Conservation (phyloP, 2,329 filamentous ascomycete species). For the Aspergillus pseudoglaucus region DNA sequence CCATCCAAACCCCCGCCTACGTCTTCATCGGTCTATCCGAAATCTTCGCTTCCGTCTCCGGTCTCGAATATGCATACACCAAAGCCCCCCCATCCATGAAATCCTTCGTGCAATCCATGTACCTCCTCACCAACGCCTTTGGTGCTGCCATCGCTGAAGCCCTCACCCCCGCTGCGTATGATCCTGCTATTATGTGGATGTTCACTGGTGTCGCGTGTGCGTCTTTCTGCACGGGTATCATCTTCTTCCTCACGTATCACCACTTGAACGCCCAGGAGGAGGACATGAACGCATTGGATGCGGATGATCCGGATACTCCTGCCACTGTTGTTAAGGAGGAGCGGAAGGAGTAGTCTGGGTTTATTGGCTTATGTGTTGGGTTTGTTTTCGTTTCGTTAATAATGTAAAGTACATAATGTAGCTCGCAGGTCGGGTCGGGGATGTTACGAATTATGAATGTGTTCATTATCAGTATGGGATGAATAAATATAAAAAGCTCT, state of each 20-base stretch:
- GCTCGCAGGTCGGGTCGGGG: too few species aligned
- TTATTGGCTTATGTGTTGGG: not conserved
- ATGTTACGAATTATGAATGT: too few species aligned
- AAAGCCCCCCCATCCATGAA: constrained; percentile 66
- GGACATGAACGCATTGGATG: constrained; percentile 45
- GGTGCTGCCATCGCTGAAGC: constrained; percentile 56
- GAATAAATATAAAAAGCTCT: too few species aligned
- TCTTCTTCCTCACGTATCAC: constrained; percentile 50
- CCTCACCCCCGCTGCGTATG: constrained; percentile 53
- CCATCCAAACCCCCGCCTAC: constrained; percentile 41
- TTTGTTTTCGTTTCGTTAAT: too few species aligned
- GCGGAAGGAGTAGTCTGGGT: not conserved
- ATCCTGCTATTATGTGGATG: constrained; percentile 63
- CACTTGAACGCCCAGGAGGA: constrained; percentile 46
- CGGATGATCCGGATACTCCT: constrained; percentile 21
- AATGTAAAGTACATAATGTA: too few species aligned
- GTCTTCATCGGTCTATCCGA: constrained; percentile 47
- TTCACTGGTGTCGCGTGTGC: constrained; percentile 52
- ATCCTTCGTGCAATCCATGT: constrained; percentile 53
- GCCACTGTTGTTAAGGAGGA: not conserved
- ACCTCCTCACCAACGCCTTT: constrained; percentile 53
- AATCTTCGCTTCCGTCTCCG: constrained; percentile 59
- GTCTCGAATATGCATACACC: constrained; percentile 66
- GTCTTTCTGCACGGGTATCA: constrained; percentile 43
- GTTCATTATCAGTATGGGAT: too few species aligned